These are phyloP conservation scores for Leccinum broughii DNA, from an alignment of 768 basidiomycete species.

Conservation along the genomic window DNA sequence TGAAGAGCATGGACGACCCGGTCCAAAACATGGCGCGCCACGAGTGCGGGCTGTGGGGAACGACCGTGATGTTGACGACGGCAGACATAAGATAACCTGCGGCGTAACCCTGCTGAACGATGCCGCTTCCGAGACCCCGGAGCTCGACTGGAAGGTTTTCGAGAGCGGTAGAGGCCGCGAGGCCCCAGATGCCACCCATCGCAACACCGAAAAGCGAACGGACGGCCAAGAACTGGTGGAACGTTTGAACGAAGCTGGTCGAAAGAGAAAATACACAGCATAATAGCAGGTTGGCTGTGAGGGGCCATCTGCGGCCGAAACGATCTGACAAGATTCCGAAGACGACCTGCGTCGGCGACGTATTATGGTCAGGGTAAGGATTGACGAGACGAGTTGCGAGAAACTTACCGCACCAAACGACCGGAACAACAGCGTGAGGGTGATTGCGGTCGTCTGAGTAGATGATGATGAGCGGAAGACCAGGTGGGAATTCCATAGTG, in stretches of 20 bases:
- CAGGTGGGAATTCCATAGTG: background rate
- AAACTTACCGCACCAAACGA: slow-evolving; percentile 64
- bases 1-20: slow-evolving; percentile 65
- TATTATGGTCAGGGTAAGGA: background rate
- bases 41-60: slow-evolving; percentile 30
- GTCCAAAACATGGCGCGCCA: slow-evolving; percentile 89
- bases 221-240: slow-evolving; percentile 73
- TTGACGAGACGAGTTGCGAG: background rate
- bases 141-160: slow-evolving; percentile 91
- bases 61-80: slow-evolving; percentile 73
- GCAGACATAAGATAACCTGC: slow-evolving; percentile 86
- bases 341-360: slow-evolving; percentile 41
- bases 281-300: slow-evolving; percentile 72
- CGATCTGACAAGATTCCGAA: slow-evolving; percentile 87
- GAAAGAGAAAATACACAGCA: slow-evolving; percentile 75
- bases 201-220: slow-evolving; percentile 83
- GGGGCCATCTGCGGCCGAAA: slow-evolving; percentile 92
- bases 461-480: slow-evolving; percentile 5
- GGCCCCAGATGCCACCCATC: slow-evolving; percentile 91
- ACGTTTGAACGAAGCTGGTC: slow-evolving; percentile 79
- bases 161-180: slow-evolving; percentile 78
- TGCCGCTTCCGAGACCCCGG: slow-evolving; percentile 82
- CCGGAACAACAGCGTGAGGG: slow-evolving; percentile 87
- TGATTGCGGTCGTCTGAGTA: slow-evolving; percentile 74
- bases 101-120: slow-evolving; percentile 93